Evolutionary conservation across 768 basidiomycete species (phyloP), one percentile per base, ranked within the genome.

Genomic region (Chiua virens): DNA sequence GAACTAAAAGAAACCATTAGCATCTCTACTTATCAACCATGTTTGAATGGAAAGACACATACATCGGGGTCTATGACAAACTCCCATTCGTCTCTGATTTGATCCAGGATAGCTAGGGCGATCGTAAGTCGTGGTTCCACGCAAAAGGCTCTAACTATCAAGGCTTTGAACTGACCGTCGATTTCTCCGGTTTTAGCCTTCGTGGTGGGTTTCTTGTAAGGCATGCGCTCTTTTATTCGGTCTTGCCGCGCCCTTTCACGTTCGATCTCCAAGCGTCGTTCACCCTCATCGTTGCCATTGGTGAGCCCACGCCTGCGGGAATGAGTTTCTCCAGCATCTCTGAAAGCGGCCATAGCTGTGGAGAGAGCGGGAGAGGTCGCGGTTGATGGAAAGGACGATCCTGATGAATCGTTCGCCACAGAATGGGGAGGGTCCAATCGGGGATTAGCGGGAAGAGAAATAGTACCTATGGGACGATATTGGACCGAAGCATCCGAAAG

Each of bases 41-140:
- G 35, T 44, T 8, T 18, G 8, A 30, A 18, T 20, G 42, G 17
- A 18, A 47, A 43, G 39, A 37, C 47, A 60, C 81, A 72, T 67
- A 92, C 91, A 68, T 92, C 87, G 34, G 87, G 80, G 54, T 91
- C 82, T 48, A 86, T 82, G 28, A 93, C 85, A 62, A 92, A 87
- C 60, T 90, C 89, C 93, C 93, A 97, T 49, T 88, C 92, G 57
- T 89, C 86, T 63, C 81, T 85, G 57, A 97, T 89, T 68, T 91
- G 84, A 56, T 91, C 85, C 54, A 97, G 71, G 14, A 96, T 79
- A 55, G 89, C 92, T 95, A 56, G 15, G 43, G 18, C 13, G 38
- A 32, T 45, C 50, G 50, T 52, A 14, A 55, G 49, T 35, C 34
- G 14, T 22, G 25, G 18, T 20, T 18, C 28, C 35, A n/a, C 27